phyloP scores from a whole-genome alignment of 192 early-diverging fungal genomes.

The Kickxella alabastrina region DNA sequence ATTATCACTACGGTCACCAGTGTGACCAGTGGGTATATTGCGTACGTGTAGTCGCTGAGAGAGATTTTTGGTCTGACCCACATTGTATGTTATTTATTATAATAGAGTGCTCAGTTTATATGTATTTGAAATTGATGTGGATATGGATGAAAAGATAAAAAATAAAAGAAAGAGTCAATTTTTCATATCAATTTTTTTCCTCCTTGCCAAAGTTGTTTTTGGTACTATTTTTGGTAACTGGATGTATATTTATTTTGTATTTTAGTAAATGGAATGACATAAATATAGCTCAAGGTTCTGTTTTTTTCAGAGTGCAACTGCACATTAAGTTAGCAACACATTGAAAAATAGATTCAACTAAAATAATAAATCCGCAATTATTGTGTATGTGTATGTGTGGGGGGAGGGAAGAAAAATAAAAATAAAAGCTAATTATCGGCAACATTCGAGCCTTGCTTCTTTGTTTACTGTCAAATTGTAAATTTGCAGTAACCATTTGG shows the following conservation, averaged over 20 bases:
- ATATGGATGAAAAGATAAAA: background rate
- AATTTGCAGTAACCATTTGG: too few relatives aligned
- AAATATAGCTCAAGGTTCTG: too few relatives aligned
- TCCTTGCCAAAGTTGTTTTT: too few relatives aligned
- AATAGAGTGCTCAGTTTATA: background rate
- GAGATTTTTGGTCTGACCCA: constrained; percentile 39
- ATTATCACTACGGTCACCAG: constrained; percentile 33
- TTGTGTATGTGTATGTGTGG: too few relatives aligned
- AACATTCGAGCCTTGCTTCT: too few relatives aligned
- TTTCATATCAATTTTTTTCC: background rate
- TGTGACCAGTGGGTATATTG: constrained; percentile 42
- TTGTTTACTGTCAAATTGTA: too few relatives aligned
- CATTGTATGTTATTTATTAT: constrained; percentile 6
- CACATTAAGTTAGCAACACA: too few relatives aligned
- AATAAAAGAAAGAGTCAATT: background rate
- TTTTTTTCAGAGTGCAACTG: too few relatives aligned
- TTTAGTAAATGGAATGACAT: background rate
- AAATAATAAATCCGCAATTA: too few relatives aligned
- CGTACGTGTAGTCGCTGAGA: constrained; percentile 38
- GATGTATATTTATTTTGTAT: background rate
- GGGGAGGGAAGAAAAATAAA: too few relatives aligned
- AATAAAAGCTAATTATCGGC: background rate
- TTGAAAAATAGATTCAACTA: too few relatives aligned
- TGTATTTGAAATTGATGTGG: background rate
- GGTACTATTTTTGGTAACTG: too few relatives aligned